phyloP scores from a whole-genome alignment of 1,284 basidiomycete species.

The Trichosporon asahii region DNA sequence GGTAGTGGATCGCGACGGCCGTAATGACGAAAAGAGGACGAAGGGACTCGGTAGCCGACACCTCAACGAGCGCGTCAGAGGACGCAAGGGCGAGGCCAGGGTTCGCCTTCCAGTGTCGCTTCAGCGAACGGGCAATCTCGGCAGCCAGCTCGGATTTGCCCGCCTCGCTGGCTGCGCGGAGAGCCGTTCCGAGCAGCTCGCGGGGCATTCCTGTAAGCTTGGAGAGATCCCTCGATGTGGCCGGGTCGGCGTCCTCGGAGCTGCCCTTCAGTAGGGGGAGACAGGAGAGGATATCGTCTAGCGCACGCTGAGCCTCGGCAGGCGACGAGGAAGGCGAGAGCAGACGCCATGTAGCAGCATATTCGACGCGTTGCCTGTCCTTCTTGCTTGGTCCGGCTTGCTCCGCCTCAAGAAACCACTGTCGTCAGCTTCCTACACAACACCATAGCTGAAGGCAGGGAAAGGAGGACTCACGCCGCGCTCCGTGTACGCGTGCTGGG shows the following conservation, averaged over 20 bases:
- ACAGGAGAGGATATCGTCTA: slow-evolving; percentile 16
- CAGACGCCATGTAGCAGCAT: slow-evolving; percentile 9
- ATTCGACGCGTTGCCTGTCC: slow-evolving; percentile 31
- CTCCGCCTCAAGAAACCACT: slow-evolving; percentile 22
- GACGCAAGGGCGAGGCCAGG: slow-evolving; percentile 31
- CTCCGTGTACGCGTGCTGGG: slow-evolving; percentile 46
- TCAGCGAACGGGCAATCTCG: slow-evolving; percentile 27
- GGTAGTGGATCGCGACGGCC: slow-evolving; percentile 17
- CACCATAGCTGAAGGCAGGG: no score
- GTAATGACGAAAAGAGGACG: slow-evolving; percentile 16
- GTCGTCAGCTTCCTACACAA: slow-evolving; percentile 8
- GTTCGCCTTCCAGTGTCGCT: slow-evolving; percentile 33
- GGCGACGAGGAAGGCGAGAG: not conserved
- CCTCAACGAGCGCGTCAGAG: slow-evolving; percentile 31
- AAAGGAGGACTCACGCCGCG: slow-evolving; percentile 30
- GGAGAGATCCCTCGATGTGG: not conserved
- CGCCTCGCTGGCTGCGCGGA: slow-evolving; percentile 27
- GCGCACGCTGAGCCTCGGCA: not conserved
- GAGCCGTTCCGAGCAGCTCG: slow-evolving; percentile 39
- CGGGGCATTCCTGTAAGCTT: slow-evolving; percentile 22
- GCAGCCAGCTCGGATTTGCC: slow-evolving; percentile 21
- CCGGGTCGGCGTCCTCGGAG: not conserved
- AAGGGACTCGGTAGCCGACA: slow-evolving; percentile 21
- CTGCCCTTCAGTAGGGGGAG: slow-evolving; percentile 17
- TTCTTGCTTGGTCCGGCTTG: slow-evolving; percentile 26